Evolutionary conservation across 768 basidiomycete genomes (phyloP).

Genomic region (Phylloporus arenicola): DNA sequence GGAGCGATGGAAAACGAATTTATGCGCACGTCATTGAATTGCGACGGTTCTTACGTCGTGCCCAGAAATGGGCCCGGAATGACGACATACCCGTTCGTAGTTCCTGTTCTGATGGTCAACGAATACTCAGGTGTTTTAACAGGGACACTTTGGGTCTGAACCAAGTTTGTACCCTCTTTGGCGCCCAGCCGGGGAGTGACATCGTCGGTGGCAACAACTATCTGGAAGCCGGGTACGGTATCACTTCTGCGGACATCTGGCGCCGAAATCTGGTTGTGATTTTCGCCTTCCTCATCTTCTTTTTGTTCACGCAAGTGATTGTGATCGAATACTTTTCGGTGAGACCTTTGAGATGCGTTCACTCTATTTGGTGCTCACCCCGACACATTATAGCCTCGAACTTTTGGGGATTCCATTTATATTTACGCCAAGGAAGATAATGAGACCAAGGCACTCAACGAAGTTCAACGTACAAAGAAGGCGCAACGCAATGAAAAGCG

Average conservation of each 20-base stretch:
- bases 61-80: conserved; percentile 58
- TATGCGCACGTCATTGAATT: conserved; percentile 55
- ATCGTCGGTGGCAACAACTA: conserved; percentile 58
- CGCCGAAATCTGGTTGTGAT: conserved; percentile 65
- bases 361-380: background rate
- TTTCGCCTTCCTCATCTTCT: conserved; percentile 63
- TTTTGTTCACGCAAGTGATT: conserved; percentile 63
- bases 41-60: conserved; percentile 59
- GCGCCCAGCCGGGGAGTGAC: conserved; percentile 52
- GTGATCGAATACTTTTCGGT: conserved; percentile 64
- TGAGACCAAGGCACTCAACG: conserved; percentile 53
- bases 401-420: conserved; percentile 38
- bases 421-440: conserved; percentile 57
- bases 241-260: conserved; percentile 54
- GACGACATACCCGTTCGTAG: conserved; percentile 58
- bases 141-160: conserved; percentile 54
- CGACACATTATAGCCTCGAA: conserved; percentile 25
- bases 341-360: conserved; percentile 7
- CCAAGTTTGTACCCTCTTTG: conserved; percentile 74
- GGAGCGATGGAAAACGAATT: conserved; percentile 86
- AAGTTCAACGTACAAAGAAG: conserved; percentile 48
- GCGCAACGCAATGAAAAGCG: conserved; percentile 32
- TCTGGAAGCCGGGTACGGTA: conserved; percentile 48
- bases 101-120: background rate
- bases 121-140: conserved; percentile 12